Base-by-base conservation (phyloP, 345 rosid genomes). In the Garcia nutans region DNA sequence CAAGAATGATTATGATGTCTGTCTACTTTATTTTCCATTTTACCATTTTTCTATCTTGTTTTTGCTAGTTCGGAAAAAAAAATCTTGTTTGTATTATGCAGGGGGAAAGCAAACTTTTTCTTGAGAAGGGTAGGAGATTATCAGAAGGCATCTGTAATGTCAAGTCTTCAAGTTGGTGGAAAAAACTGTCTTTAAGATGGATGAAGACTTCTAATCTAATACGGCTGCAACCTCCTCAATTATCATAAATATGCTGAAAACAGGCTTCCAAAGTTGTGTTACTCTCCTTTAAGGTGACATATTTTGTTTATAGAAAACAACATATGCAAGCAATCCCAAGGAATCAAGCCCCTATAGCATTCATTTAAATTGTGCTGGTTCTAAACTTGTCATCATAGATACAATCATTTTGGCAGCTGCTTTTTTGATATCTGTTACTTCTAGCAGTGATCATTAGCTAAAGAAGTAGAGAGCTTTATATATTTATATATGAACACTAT, bases 71-170 rank as follows among this genome's bases (percentile, higher is more conserved):
- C 5, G 6, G 0, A 37, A 37, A 37, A 37, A 37, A 37, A 37
- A 37, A 47, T 9, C 10, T 45, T 11, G 50, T 45, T 3, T 72
- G 59, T 44, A 81, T 72, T 71, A 65, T 76, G 79, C 88, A 92
- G 97, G 84, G 97, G 96, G 65, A 93, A 91, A 70, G 81, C 97
- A 2, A 93, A 88, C 78, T 93, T 95, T 77, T 95, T 93, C 22
- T 94, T 91, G 89, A 90, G 89, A 84, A 85, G 99, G 83, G 98
- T 95, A 3, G 96, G 94, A 60, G 96, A 93, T 63, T 91, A 95
- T 82, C 96, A 95, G 76, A 95, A 88, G 85, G 97, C 98, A 42
- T 95, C 94, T 49, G 90, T 95, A 11, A 95, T 95, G 97, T 89
- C 94, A 8, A 84, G 88, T 76, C 90, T 95, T 72, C 77, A 86